Evolutionary conservation across 805 yeast genomes (phyloP), one percentile per base, ranked within the genome.

Genomic region (Wickerhamomyces kurtzmanii): DNA sequence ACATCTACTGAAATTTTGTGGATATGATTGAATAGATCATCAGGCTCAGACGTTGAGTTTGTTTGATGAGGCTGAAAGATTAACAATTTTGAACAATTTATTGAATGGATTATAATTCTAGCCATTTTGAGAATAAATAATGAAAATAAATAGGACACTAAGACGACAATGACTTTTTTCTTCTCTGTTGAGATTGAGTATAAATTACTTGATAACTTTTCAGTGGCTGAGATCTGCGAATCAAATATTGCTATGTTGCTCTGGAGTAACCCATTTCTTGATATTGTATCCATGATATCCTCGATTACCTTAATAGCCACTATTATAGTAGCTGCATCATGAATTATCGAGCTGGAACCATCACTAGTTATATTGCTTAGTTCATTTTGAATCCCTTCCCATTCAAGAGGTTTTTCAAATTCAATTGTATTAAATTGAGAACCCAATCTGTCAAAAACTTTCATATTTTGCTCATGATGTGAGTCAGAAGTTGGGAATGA

Each of bases 21-120:
- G 2, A 47, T 19, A 1, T 49, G 38, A 24, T 47, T 47, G 32
- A 47, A 34, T 6, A 47, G 45, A 23, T 42, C 40, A 33, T 47
- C 51, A 7, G 52, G 51, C 20, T 35, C 35, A 8, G 35, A 21
- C 25, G 41, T 44, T 16, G 49, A 31, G 7, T 37, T 33, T 27
- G 54, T 31, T 31, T 47, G 46, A 33, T 47, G 52, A 12, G 60
- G 57, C 22, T 49, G 47, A 37, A 66, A 59, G 19, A 58, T 31
- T 21, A 66, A 42, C 24, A 64, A 39, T 6, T 47, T 45, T 6
- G 47, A 38, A 22, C 66, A 49, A 14, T 43, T 40, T 2, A 53
- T 36, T 4, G 49, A 44, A 19, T 55, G 51, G 17, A 51, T 38
- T 6, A 56, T 32, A 3, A 51, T 24, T 21, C 38, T 43, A 1